Base-by-base conservation (phyloP, 441 rosid genomes). In the Arabidopsis hybrid region DNA sequence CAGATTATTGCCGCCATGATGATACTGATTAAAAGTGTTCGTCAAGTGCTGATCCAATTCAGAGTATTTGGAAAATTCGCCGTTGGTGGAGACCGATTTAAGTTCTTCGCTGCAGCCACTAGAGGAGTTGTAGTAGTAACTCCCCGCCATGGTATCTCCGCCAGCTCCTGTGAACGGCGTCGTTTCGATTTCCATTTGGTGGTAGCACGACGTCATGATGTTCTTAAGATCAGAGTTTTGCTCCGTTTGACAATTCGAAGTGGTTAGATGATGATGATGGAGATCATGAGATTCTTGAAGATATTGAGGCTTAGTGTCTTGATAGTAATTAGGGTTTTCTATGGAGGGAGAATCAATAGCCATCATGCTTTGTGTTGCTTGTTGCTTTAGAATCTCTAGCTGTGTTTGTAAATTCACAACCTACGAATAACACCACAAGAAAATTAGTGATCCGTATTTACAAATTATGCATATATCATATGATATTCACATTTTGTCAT, bases 361-460 rank as follows among this genome's bases (percentile, higher is more conserved):
- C 50, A 65, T 71, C 80, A 77, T 71, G 58, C 45, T 58, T 42
- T 77, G 76, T 58, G 43, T 81, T 52, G 93, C 93, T 78, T 89
- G 92, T 71, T 91, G 93, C 83, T 87, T 90, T 52, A 94, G 87
- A 77, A 82, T 87, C 78, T 93, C 91, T 58, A 94, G 91, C 35
- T 94, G 96, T 60, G 95, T 83, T 61, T 91, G 95, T 64, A 94
- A 84, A 84, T 84, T 90, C 71, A 90, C 90, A 71, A 94, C 96
- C 98, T 94, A 7, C 21, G 16, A 8, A 78, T 67, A 39, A 67
- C 2, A n/a, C 57, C 57, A 10, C 1, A 13, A 21, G 13, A 46
- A 51, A 49, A 14, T 4, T 46, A 7, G 5, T 16, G 18, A 46
- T 46, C 18, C 8, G 5, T 46, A 46, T 14, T 6, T 46, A 59